phyloP scores from a whole-genome alignment of 352 stramenopile genomes.

The Globisporangium spiculum region DNA sequence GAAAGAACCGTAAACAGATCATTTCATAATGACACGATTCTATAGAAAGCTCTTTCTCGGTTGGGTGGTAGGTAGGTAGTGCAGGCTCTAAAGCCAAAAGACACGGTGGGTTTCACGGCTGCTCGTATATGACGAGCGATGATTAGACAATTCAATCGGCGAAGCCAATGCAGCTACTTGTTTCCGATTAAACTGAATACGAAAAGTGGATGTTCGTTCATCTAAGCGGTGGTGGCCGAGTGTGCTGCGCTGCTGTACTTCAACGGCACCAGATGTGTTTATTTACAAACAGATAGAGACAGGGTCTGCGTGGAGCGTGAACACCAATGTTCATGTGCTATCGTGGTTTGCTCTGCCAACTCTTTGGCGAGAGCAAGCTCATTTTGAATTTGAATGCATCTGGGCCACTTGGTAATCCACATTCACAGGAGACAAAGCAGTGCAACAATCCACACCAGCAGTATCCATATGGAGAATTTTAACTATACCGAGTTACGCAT shows the following conservation, averaged over 20 bases:
- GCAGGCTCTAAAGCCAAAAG: background rate
- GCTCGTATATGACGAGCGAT: background rate
- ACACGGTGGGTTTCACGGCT: background rate
- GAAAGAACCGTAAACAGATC: too few relatives aligned
- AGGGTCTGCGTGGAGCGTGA: background rate
- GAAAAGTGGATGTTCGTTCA: too few relatives aligned
- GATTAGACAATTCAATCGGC: too few relatives aligned
- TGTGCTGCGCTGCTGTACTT: background rate
- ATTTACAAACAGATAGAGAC: background rate
- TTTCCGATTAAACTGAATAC: too few relatives aligned
- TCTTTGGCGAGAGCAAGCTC: background rate
- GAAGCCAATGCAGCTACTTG: background rate
- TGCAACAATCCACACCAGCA: background rate
- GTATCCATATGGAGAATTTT: background rate
- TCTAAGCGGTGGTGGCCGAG: background rate
- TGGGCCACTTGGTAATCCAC: background rate
- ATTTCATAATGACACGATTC: background rate
- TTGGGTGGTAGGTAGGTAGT: too few relatives aligned
- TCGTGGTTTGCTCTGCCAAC: background rate
- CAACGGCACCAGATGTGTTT: background rate
- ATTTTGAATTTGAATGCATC: background rate
- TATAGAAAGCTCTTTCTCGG: background rate
- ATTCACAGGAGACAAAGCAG: background rate
- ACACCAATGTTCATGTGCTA: background rate
- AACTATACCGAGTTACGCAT: background rate